These are phyloP conservation scores for Ilex aquifolium DNA, from an alignment of 257 asterid genomes.

Conservation along the genomic window DNA sequence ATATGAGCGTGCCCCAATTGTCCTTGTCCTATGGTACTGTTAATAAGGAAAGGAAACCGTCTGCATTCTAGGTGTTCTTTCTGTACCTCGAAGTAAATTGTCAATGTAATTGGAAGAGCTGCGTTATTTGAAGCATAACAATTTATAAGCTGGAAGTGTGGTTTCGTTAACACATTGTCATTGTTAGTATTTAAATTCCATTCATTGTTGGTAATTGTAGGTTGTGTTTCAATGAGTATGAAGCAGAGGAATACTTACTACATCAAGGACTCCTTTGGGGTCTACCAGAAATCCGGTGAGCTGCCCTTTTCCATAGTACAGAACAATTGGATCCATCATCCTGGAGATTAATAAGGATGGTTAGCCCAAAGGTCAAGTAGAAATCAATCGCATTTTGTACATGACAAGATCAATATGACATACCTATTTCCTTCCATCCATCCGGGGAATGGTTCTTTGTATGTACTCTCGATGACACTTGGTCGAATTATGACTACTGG, in stretches of 20 bases:
- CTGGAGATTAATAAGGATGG: conserved; percentile 27
- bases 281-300: conserved; percentile 87
- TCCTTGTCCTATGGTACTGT: background rate
- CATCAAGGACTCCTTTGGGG: conserved; percentile 91
- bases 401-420: background rate
- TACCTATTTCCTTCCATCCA: conserved; percentile 99
- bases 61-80: too few species aligned
- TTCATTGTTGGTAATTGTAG: background rate
- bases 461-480: conserved; percentile 96
- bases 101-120: too few species aligned
- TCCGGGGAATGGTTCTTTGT: conserved; percentile 91
- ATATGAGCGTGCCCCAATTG: too few species aligned
- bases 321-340: conserved; percentile 97
- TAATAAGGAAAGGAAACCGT: too few species aligned
- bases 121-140: too few species aligned
- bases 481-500: conserved; percentile 90
- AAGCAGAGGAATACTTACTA: conserved; percentile 43
- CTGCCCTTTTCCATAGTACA: conserved; percentile 88
- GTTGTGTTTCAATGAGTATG: background rate
- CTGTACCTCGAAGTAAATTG: too few species aligned
- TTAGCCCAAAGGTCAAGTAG: background rate
- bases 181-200: too few species aligned
- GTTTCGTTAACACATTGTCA: too few species aligned
- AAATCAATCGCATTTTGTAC: too few species aligned
- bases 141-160: too few species aligned